Base-by-base conservation (phyloP, 2,329 filamentous ascomycete genomes). In the Xylaria sp. region DNA sequence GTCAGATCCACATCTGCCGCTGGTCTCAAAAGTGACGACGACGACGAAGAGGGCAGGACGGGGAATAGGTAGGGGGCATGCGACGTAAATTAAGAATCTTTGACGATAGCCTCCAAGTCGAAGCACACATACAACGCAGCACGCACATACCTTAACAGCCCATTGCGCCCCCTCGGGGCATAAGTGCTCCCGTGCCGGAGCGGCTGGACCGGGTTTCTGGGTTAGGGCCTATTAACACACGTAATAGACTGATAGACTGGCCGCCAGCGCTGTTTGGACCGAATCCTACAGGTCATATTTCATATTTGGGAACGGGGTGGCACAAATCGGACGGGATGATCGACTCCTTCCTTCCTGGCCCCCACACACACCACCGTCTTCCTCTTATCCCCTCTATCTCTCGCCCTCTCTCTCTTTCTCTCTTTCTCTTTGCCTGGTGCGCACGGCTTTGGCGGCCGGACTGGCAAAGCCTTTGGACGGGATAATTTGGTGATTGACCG, bases 241-340 rank as follows among this genome's bases (percentile, higher is more conserved):
- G n/a, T n/a, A n/a, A n/a, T n/a, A n/a, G n/a, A n/a, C n/a, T n/a
- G n/a, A n/a, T 39, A 57, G 26, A 44, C 17, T 22, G 48, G 17
- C 41, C 39, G 41, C 48, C 40, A 44, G 47, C 52, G 39, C 41
- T 56, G 56, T 50, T 9, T 44, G 48, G 38, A 44, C 48, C 43
- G 55, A 53, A 55, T 55, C 4, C 46, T 57, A 60, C 57, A 58
- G 54, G 57, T 60, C 57, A 57, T 48, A 57, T 57, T 22, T 57
- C 54, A 60, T 47, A 57, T 46, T 34, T 13, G 11, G 5, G 29
- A 34, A 34, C 29, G 3, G 16, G 29, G 29, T 34, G 11, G 29
- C 29, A 34, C 29, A 34, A 34, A 34, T 34, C 9, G 6, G 16
- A 34, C 29, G 11, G 29, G 29, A 26, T 9, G 24, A 13, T 34